phyloP scores from a whole-genome alignment of 306 rosid species.

The Inga leiocalycina region DNA sequence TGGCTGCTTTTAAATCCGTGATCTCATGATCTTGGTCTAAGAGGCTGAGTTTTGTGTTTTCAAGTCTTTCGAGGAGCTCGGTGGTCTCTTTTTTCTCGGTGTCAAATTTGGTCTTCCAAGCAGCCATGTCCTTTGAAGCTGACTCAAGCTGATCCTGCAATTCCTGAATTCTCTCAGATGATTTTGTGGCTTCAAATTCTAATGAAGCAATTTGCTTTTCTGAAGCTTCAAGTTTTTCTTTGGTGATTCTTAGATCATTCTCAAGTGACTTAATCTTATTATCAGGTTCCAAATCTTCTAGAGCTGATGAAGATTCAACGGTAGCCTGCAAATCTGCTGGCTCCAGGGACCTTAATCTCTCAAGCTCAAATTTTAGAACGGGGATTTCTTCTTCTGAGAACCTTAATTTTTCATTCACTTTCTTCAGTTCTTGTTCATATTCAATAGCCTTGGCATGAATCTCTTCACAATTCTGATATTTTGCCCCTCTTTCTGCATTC shows the following conservation, averaged over 20 bases:
- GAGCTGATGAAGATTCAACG: constrained; percentile 22
- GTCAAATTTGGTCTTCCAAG: not conserved
- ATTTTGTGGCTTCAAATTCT: constrained; percentile 54
- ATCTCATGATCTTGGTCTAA: not conserved
- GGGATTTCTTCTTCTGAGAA: constrained; percentile 59
- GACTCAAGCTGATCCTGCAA: constrained; percentile 22
- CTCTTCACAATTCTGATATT: constrained; percentile 52
- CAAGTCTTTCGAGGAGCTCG: constrained; percentile 74
- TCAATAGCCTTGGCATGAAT: constrained; percentile 47
- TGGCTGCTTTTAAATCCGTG: not conserved
- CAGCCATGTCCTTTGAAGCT: not conserved
- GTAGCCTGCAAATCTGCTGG: constrained; percentile 20
- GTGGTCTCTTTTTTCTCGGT: constrained; percentile 67
- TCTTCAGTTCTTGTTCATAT: constrained; percentile 65
- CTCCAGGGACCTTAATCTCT: constrained; percentile 36
- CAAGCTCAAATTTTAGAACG: constrained; percentile 61
- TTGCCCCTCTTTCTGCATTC: constrained; percentile 42
- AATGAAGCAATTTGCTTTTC: constrained; percentile 60
- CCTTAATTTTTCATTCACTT: constrained; percentile 58
- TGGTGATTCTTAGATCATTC: constrained; percentile 61
- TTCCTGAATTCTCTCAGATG: constrained; percentile 54
- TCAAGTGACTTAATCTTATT: constrained; percentile 37
- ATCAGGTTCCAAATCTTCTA: constrained; percentile 33
- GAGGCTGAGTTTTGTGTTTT: constrained; percentile 55
- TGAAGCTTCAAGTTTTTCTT: constrained; percentile 60